Evolutionary conservation across 2,329 filamentous ascomycete genomes (phyloP).

Genomic region (Talaromyces sp.): DNA sequence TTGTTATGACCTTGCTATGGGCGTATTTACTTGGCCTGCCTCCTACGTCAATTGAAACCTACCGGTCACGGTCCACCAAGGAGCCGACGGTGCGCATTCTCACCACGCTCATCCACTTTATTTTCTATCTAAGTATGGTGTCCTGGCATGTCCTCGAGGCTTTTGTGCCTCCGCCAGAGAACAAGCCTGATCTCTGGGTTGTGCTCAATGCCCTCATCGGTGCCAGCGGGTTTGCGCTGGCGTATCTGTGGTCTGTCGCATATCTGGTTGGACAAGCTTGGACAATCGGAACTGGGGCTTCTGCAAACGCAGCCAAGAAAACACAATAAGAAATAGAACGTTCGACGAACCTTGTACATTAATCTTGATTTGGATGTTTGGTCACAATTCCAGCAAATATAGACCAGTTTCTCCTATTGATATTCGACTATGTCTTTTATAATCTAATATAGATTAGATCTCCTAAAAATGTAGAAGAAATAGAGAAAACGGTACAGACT

Average conservation of each 20-base stretch:
- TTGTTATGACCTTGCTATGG: conserved; percentile 80
- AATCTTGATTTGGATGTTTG: not conserved
- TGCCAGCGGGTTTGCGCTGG: conserved; percentile 75
- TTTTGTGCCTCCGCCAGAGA: conserved; percentile 60
- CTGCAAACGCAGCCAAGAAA: conserved; percentile 24
- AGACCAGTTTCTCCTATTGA: not conserved
- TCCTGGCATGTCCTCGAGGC: conserved; percentile 75
- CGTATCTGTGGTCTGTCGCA: conserved; percentile 87
- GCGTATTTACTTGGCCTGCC: conserved; percentile 84
- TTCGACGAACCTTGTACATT: not conserved
- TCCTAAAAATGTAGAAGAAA: too few relatives aligned
- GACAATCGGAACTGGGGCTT: conserved; percentile 18
- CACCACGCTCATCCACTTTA: conserved; percentile 65
- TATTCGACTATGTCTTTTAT: not conserved
- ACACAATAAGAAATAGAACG: conserved; percentile 24
- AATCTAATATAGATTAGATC: too few relatives aligned
- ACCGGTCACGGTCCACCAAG: conserved; percentile 47
- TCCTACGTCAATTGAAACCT: conserved; percentile 65
- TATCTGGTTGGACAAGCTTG: conserved; percentile 42
- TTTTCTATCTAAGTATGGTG: conserved; percentile 72
- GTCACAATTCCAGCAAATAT: not conserved
- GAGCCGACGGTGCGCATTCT: conserved; percentile 43
- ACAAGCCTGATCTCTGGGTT: conserved; percentile 91
- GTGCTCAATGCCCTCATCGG: conserved; percentile 86
- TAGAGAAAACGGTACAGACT: too few relatives aligned